Base-by-base conservation (phyloP, 139 green algal species). In the Chlamydomonas asymmetrica region DNA sequence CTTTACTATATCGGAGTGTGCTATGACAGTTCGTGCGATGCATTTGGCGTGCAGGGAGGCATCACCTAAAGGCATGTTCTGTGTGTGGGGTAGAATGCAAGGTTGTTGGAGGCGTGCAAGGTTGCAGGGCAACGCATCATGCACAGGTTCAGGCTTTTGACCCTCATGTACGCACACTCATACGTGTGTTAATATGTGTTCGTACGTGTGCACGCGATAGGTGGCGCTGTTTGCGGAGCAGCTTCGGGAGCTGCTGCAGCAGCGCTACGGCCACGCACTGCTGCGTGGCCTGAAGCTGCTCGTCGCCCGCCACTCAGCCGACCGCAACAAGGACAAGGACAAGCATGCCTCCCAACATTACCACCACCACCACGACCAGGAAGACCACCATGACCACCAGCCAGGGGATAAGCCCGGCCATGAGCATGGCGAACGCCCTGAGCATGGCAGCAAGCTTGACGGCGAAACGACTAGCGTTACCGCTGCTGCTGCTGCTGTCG, bases 191-290 rank as follows among this genome's bases (percentile, higher is more conserved):
- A n/a, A n/a, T n/a, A n/a, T n/a, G n/a, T n/a, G n/a, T n/a, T n/a
- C n/a, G n/a, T n/a, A n/a, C 56, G 78, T 43, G 67, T 63, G 5
- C 6, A 5, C 25, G 27, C 16, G 38, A 50, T 40, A 74, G 68
- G 76, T 83, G 63, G 75, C 76, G 20, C n/a, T 91, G 49, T 87
- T 89, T 77, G 83, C 76, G 0, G 88, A 92, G 81, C 25, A 79
- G 63, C 84, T 92, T 56, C 54, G 68, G 60, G 88, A 92, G 81
- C 84, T 89, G 83, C 79, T 92, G 71, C 66, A 87, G 54, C 75
- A 80, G 49, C 85, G 85, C 37, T 92, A 83, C 73, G 88, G 81
- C 9, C 73, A 81, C 7, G 85, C 65, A n/a, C 45, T 92, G 34
- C n/a, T 87, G 68, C 79, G 83, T 31, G 61, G 62, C 23, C 68